These are phyloP conservation scores for Yamagishiella unicocca DNA, from an alignment of 139 green algal species.

Conservation along the genomic window DNA sequence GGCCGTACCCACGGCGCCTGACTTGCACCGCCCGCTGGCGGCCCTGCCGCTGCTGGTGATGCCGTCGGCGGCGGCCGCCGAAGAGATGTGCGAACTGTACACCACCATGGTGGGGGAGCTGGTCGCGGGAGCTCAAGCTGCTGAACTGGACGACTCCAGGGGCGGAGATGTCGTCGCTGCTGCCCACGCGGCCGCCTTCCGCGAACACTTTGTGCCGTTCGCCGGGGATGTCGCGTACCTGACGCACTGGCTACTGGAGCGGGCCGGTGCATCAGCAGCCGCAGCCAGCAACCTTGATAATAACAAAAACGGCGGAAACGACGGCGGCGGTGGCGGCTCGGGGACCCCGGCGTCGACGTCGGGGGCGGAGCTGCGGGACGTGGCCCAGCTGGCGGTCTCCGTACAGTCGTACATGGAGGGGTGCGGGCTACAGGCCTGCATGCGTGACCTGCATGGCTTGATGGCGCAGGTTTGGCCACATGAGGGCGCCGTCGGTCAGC, in stretches of 20 bases:
- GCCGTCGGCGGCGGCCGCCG: neutral
- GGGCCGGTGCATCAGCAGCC: no score
- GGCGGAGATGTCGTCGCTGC: no score
- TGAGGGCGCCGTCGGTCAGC: no score
- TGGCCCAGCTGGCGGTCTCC: neutral
- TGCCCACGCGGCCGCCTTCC: neutral
- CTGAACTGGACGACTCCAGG: no score
- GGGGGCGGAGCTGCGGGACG: neutral
- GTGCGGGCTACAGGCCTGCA: neutral
- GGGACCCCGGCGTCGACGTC: neutral
- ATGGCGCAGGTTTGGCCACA: no score
- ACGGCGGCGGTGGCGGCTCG: neutral
- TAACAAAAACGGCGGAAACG: no score
- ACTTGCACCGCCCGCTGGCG: neutral
- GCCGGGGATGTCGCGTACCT: neutral
- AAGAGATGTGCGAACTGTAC: neutral
- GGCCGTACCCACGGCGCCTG: neutral
- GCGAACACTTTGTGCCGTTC: neutral
- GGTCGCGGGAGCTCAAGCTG: no score
- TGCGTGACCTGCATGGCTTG: neutral
- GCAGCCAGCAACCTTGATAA: neutral
- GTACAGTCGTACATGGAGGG: constrained; percentile 2
- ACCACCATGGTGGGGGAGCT: neutral
- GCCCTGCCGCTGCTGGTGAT: constrained; percentile 33
- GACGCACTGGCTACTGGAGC: no score